phyloP scores from a whole-genome alignment of 768 basidiomycete species.

The Suillus variegatus region DNA sequence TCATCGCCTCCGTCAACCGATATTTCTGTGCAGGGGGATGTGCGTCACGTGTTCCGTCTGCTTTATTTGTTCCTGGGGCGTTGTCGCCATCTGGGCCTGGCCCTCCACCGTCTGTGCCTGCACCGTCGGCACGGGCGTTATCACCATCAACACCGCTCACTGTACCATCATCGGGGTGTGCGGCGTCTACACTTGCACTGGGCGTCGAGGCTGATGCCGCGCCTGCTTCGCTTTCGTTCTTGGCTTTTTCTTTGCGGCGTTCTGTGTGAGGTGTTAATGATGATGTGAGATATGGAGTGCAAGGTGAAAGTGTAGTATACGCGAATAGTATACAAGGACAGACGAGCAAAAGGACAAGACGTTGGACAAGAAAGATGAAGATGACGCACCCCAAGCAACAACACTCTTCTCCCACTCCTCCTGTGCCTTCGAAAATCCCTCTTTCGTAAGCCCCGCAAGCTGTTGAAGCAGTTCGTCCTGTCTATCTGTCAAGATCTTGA shows the following conservation, averaged over 20 bases:
- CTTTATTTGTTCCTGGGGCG: slow-evolving; percentile 20
- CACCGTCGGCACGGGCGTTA: background rate
- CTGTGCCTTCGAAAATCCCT: slow-evolving; percentile 66
- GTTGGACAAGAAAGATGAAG: background rate
- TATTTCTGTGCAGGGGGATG: slow-evolving; percentile 80
- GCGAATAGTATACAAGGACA: background rate
- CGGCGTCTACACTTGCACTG: slow-evolving; percentile 17
- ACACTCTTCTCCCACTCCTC: slow-evolving; percentile 80
- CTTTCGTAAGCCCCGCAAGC: slow-evolving; percentile 60
- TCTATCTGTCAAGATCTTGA: slow-evolving; percentile 59
- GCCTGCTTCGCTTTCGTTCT: slow-evolving; percentile 35
- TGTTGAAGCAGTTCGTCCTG: slow-evolving; percentile 70
- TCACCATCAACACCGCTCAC: background rate
- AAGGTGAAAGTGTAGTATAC: background rate
- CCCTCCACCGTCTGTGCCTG: background rate
- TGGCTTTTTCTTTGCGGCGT: slow-evolving; percentile 58
- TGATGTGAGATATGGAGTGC: background rate
- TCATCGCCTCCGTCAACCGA: slow-evolving; percentile 79
- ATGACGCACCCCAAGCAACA: slow-evolving; percentile 61
- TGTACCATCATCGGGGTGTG: slow-evolving; percentile 32
- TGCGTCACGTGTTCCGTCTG: slow-evolving; percentile 36
- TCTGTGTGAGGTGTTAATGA: slow-evolving; percentile 30
- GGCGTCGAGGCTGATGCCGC: slow-evolving; percentile 30
- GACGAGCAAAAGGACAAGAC: background rate
- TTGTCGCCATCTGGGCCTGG: slow-evolving; percentile 12